Evolutionary conservation across 495 filamentous ascomycete species (phyloP).

Genomic region (Xylaria nigripes): DNA sequence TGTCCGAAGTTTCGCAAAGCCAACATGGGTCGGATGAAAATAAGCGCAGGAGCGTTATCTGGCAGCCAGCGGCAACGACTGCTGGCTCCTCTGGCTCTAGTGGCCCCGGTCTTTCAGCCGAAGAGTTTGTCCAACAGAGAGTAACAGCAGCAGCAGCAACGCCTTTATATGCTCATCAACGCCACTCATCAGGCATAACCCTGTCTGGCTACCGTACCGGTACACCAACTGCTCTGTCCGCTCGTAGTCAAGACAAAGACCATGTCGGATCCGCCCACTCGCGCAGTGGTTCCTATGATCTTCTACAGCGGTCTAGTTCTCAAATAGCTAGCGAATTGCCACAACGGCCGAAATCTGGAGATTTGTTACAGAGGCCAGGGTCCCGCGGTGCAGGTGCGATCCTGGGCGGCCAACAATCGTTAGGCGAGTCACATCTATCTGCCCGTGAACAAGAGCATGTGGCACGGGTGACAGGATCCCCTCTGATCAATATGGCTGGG

Average conservation of each 20-base stretch:
- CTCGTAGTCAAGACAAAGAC: conserved; percentile 16
- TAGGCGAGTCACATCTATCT: conserved; percentile 54
- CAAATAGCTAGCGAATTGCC: conserved; percentile 30
- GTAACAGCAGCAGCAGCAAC: conserved; percentile 40
- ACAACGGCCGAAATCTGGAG: conserved; percentile 21
- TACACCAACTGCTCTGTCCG: conserved; percentile 37
- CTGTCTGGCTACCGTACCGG: conserved; percentile 37
- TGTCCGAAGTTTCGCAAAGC: conserved; percentile 28
- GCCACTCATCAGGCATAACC: conserved; percentile 48
- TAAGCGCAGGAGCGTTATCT: conserved; percentile 56
- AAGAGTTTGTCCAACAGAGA: conserved; percentile 84
- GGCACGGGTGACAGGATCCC: conserved; percentile 74
- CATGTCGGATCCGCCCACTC: conserved; percentile 32
- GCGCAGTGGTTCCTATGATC: conserved; percentile 36
- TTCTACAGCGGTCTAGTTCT: conserved; percentile 32
- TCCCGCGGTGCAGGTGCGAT: conserved; percentile 25
- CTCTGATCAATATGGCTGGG: conserved; percentile 65
- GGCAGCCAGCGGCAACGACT: conserved; percentile 60
- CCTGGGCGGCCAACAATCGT: conserved; percentile 27
- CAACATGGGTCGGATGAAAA: conserved; percentile 42
- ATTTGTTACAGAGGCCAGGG: conserved; percentile 20
- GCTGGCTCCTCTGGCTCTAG: conserved; percentile 37
- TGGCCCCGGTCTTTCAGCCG: conserved; percentile 44
- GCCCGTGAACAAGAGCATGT: conserved; percentile 94
- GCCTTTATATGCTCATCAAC: conserved; percentile 49